Percentiles rank a stretch among this genome's conserved stretches.
Conservation (phyloP, 371 early-diverging fungal genomes). For the Umbelopsis sp. region DNA sequence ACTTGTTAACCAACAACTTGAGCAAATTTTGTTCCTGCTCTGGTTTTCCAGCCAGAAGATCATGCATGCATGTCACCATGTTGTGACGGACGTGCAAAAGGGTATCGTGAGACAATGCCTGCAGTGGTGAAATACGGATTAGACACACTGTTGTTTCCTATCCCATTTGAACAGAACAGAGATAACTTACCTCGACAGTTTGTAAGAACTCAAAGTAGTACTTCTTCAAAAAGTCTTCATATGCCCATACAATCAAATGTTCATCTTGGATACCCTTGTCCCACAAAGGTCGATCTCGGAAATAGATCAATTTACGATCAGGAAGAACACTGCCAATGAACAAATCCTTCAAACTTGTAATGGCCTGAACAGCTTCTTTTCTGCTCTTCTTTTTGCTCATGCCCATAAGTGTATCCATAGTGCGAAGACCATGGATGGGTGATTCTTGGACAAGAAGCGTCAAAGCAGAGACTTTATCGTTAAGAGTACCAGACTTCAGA, state of each 20-base stretch:
- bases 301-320: conserved; percentile 87
- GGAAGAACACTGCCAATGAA: conserved; percentile 75
- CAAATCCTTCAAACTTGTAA: conserved; percentile 91
- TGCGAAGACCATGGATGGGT: conserved; percentile 81
- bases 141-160: neutral
- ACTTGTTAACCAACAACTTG: conserved; percentile 89
- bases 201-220: conserved; percentile 86
- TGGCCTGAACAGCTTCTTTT: conserved; percentile 83
- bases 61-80: conserved; percentile 73
- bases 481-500: conserved; percentile 87
- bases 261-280: conserved; percentile 60
- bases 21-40: conserved; percentile 96
- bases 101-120: conserved; percentile 83
- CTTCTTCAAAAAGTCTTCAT: conserved; percentile 93
- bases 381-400: conserved; percentile 91
- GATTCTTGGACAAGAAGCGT: conserved; percentile 91
- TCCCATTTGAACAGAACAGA: neutral
- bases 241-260: conserved; percentile 87
- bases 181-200: conserved; percentile 68
- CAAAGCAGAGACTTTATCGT: conserved; percentile 92
- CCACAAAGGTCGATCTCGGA: conserved; percentile 83
- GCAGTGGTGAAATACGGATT: conserved; percentile 8
- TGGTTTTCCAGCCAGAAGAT: conserved; percentile 83
- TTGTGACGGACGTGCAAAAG: conserved; percentile 80
- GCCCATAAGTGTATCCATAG: conserved; percentile 79